Evolutionary conservation across 1,139 yeast genomes (phyloP).

Genomic region (Pneumocystis jirovecii): DNA sequence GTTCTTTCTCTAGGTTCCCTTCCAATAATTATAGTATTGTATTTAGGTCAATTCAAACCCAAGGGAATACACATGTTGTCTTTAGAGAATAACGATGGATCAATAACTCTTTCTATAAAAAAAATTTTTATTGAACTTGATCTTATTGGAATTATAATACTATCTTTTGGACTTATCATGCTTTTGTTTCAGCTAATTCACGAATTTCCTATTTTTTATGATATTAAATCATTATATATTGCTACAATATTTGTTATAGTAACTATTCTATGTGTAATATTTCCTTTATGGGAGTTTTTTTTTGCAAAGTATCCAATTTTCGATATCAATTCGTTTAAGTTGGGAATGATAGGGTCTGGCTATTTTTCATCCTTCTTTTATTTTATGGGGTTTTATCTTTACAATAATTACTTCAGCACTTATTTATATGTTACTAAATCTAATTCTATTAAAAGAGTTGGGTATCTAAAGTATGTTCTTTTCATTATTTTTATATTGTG

Average conservation of each 20-base stretch:
- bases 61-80: slow-evolving; percentile 16
- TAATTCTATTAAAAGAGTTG: slow-evolving; percentile 15
- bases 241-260: slow-evolving; percentile 21
- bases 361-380: slow-evolving; percentile 16
- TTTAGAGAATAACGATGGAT: background rate
- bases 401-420: slow-evolving; percentile 17
- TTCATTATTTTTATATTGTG: background rate
- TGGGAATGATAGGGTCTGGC: slow-evolving; percentile 15
- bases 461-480: background rate
- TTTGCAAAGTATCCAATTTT: slow-evolving; percentile 14
- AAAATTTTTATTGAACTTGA: slow-evolving; percentile 21
- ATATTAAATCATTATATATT: slow-evolving; percentile 16
- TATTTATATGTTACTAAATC: slow-evolving; percentile 16
- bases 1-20: slow-evolving; percentile 23
- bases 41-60: slow-evolving; percentile 21
- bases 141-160: slow-evolving; percentile 24
- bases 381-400: slow-evolving; percentile 17
- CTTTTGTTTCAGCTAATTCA: slow-evolving; percentile 26
- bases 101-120: background rate
- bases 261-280: slow-evolving; percentile 9
- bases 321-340: slow-evolving; percentile 12
- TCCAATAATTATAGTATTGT: slow-evolving; percentile 22
- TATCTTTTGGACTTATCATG: slow-evolving; percentile 24
- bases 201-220: background rate
- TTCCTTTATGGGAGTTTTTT: slow-evolving; percentile 15